Evolutionary conservation across 306 rosid species (phyloP).

Genomic region (Acacia confusa): DNA sequence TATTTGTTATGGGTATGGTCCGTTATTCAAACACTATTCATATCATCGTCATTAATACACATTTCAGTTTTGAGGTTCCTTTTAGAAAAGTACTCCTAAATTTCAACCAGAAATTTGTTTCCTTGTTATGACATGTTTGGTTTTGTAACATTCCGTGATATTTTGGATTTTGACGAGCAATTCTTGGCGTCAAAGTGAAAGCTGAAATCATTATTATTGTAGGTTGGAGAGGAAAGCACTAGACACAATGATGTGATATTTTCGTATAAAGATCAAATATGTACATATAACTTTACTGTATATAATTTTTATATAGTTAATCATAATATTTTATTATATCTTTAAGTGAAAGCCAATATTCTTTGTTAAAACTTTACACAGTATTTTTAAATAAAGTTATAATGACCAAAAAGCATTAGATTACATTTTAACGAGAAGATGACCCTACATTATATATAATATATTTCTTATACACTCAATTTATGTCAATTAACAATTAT

Average conservation of each 20-base stretch:
- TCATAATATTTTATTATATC: background rate
- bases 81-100: background rate
- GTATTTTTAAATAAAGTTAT: background rate
- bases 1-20: background rate
- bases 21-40: background rate
- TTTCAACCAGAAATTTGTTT: background rate
- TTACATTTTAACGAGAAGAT: background rate
- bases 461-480: no score
- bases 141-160: constrained; percentile 12
- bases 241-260: constrained; percentile 13
- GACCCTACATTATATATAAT: background rate
- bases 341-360: background rate
- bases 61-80: background rate
- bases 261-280: background rate
- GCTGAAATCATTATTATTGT: constrained; percentile 27
- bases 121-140: background rate
- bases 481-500: background rate
- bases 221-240: constrained; percentile 8
- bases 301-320: background rate
- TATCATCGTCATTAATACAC: background rate
- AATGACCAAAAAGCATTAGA: background rate
- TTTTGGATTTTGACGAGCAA: background rate
- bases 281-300: no score
- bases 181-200: constrained; percentile 40
- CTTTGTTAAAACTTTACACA: background rate